Percentiles rank a stretch among this genome's conserved stretches.
Conservation (phyloP, 176 grass and related monocot genomes). For the Olyra latifolia region DNA sequence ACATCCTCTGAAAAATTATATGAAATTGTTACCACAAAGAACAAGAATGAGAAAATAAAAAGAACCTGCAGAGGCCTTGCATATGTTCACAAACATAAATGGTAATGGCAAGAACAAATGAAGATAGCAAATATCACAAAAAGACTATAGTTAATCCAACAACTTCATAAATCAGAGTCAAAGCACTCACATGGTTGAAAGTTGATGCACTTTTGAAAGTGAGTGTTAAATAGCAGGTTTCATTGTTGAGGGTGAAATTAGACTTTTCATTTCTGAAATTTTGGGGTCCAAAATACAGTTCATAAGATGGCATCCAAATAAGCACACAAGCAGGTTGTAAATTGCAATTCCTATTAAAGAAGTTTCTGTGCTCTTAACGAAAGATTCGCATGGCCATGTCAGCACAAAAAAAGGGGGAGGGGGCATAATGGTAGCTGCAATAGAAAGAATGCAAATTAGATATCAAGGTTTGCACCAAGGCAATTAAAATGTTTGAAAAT, state of each 20-base stretch:
- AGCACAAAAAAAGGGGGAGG: background rate
- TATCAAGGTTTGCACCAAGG: background rate
- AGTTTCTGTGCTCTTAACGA: background rate
- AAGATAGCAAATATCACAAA: background rate
- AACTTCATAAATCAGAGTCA: background rate
- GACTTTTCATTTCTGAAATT: background rate
- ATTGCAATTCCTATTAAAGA: background rate
- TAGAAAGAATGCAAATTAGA: conserved; percentile 1
- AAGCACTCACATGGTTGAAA: background rate
- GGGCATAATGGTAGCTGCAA: background rate
- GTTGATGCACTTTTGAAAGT: background rate
- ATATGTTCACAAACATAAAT: background rate
- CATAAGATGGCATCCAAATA: background rate
- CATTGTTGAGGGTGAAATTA: background rate
- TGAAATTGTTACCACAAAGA: conserved; percentile 27
- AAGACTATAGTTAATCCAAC: background rate
- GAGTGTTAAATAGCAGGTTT: background rate
- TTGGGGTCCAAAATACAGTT: background rate
- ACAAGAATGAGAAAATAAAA: background rate
- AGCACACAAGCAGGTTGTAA: background rate
- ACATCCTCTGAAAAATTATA: conserved; percentile 33
- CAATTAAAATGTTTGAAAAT: background rate
- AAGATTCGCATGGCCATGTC: background rate
- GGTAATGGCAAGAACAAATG: background rate
- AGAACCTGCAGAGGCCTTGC: background rate